phyloP scores from a whole-genome alignment of 2,329 filamentous ascomycete genomes.

The Phoma herbarum region DNA sequence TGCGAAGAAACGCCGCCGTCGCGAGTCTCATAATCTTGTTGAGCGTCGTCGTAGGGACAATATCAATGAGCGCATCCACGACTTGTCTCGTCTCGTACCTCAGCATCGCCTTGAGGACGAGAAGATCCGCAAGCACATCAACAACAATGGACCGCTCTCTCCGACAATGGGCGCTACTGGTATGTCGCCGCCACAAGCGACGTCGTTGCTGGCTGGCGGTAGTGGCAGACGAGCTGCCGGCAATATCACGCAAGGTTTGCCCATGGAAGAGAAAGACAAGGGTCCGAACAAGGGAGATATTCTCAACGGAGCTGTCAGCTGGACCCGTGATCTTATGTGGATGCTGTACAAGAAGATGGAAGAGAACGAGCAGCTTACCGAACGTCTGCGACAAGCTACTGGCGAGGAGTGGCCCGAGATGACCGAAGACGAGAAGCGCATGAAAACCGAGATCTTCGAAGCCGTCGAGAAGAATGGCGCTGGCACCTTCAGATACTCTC shows the following conservation, averaged over 20 bases:
- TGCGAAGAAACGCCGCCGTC: constrained; percentile 87
- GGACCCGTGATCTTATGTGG: constrained; percentile 99
- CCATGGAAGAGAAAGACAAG: constrained; percentile 97
- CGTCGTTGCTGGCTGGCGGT: constrained; percentile 85
- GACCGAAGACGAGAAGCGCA: constrained; percentile 91
- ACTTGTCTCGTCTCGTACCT: constrained; percentile 91
- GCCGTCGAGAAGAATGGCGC: constrained; percentile 82
- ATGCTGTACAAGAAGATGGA: constrained; percentile 88
- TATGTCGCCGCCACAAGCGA: constrained; percentile 77
- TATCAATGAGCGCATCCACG: constrained; percentile 98
- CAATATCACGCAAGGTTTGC: constrained; percentile 90
- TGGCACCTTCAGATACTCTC: constrained; percentile 82
- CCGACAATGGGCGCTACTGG: constrained; percentile 77
- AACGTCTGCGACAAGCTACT: constrained; percentile 63
- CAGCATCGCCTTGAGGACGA: constrained; percentile 94
- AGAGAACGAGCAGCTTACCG: constrained; percentile 85
- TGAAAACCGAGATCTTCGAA: constrained; percentile 92
- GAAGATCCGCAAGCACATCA: constrained; percentile 92
- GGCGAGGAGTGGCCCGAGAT: constrained; percentile 54
- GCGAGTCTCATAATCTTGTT: constrained; percentile 96
- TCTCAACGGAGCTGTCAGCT: constrained; percentile 94
- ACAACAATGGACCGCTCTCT: constrained; percentile 89
- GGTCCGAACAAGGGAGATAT: constrained; percentile 99
- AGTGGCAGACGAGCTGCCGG: constrained; percentile 81
- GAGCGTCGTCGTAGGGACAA: constrained; percentile 95